Evolutionary conservation across 257 asterid species (phyloP), one percentile per base, ranked within the genome.

Genomic region (Cruciata laevipes): DNA sequence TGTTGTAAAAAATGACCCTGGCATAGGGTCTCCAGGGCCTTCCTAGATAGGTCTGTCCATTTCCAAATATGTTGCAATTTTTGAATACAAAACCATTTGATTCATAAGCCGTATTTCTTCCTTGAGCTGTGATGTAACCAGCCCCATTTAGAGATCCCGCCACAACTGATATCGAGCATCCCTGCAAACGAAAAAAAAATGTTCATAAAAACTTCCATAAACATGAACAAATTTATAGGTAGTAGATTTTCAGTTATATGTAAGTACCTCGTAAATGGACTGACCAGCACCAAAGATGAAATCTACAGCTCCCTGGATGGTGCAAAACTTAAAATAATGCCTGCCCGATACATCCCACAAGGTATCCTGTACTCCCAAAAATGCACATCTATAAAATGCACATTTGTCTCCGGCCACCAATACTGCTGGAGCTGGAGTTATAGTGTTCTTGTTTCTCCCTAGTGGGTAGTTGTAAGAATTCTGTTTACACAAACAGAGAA

Each of bases 111-210:
- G 4, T 6, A 1, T 27, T 44, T 76, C 91, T 86, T 63, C 75
- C 90, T 13, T 90, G 97, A 33, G 96, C 97, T 24, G 96, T 83
- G 63, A 91, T 83, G 77, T 30, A 91, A 8, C 97, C 95, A 3
- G 74, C 9, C 57, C 89, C 89, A 7, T 68, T 4, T 53, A 80
- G 47, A 9, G 61, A 73, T 35, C 70, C 79, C 7, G 85, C 85
- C 8, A 61, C 77, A 8, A 80, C 87, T 40, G 84, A 61, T 73
- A 91, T 79, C 7, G 61, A 73, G 66, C 96, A 88, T 17, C 76
- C 44, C 96, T 90, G 40, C 67, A 35, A 31, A 3, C 1, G 3
- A 14, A 3, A 55, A 63, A 63, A 0, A 55, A 63, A 1, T 2
- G 33, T 51, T n/a, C 7, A 49, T 18, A 49, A 52, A 52, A 52